Percentiles rank a stretch among this genome's conserved stretches.
These are phyloP conservation scores for Chaetomium sp. DNA, from an alignment of 2,329 filamentous ascomycete genomes.

Conservation along the genomic window DNA sequence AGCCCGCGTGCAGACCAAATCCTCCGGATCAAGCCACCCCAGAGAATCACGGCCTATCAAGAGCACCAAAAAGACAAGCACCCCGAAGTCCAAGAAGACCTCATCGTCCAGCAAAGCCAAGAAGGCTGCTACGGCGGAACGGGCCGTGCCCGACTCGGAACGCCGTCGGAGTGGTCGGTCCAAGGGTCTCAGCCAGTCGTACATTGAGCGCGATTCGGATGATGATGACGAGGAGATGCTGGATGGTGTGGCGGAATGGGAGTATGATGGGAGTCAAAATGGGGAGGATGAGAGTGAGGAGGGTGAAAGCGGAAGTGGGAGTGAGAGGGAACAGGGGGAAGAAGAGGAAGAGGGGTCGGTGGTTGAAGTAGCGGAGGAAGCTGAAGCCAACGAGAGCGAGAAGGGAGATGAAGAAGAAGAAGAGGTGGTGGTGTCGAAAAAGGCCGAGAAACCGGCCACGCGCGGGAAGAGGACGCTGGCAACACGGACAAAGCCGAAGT, in stretches of 20 bases:
- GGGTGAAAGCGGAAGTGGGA: constrained; percentile 18
- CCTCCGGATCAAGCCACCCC: background rate
- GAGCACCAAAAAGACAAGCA: constrained; percentile 23
- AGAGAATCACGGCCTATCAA: constrained; percentile 32
- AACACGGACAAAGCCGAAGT: background rate
- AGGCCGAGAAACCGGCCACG: background rate
- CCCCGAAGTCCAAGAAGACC: constrained; percentile 30
- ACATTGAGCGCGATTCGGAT: constrained; percentile 50
- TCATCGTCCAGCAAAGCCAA: constrained; percentile 20
- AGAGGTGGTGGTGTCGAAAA: background rate
- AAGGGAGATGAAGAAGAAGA: constrained; percentile 16
- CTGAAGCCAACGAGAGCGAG: constrained; percentile 5
- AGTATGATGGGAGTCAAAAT: constrained; percentile 32
- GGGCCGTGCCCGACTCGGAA: constrained; percentile 35
- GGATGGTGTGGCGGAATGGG: constrained; percentile 53
- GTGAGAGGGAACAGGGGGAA: constrained; percentile 12
- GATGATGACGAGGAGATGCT: constrained; percentile 58
- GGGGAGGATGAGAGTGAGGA: constrained; percentile 18
- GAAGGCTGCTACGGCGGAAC: constrained; percentile 25
- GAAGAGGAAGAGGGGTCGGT: background rate
- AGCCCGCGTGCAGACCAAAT: constrained; percentile 25
- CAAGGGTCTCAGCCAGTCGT: constrained; percentile 38
- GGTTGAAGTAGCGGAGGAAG: constrained; percentile 2
- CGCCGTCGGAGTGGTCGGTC: constrained; percentile 52
- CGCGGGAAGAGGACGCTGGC: background rate